Percentiles rank a stretch among this genome's conserved stretches.
Evolutionary conservation across 2,329 filamentous ascomycete genomes (phyloP).

Genomic region (Ceratocystis smalleyi): DNA sequence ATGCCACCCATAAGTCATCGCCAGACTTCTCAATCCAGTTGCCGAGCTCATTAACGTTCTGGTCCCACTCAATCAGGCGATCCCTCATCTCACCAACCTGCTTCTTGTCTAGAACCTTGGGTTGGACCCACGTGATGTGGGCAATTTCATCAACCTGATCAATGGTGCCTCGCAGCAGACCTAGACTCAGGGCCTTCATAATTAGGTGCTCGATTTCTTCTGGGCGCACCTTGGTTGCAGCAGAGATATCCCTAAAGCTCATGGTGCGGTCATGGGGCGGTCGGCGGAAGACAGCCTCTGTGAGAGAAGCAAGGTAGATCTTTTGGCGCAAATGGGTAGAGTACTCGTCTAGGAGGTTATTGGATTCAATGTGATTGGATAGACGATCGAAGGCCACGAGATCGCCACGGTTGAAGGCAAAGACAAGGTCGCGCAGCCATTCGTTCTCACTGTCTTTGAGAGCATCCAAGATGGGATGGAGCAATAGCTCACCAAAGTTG

Average conservation of each 20-base stretch:
- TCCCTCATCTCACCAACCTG: slow-evolving; percentile 88
- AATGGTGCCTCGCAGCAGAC: slow-evolving; percentile 77
- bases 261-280: slow-evolving; percentile 91
- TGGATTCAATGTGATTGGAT: slow-evolving; percentile 63
- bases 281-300: slow-evolving; percentile 88
- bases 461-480: slow-evolving; percentile 87
- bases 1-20: slow-evolving; percentile 90
- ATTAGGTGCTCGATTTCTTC: slow-evolving; percentile 95
- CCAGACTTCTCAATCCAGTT: slow-evolving; percentile 94
- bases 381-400: slow-evolving; percentile 73
- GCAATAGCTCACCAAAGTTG: slow-evolving; percentile 97
- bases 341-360: slow-evolving; percentile 65
- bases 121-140: slow-evolving; percentile 96
- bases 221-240: slow-evolving; percentile 80
- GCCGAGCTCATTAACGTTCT: slow-evolving; percentile 85
- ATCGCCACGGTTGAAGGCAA: slow-evolving; percentile 94
- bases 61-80: slow-evolving; percentile 84
- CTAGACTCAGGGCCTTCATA: slow-evolving; percentile 96
- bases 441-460: slow-evolving; percentile 53
- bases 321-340: slow-evolving; percentile 83
- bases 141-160: slow-evolving; percentile 92
- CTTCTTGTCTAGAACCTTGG: slow-evolving; percentile 88
- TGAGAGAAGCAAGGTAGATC: slow-evolving; percentile 90
- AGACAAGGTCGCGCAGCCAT: slow-evolving; percentile 90
- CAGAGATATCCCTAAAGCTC: slow-evolving; percentile 73